Evolutionary conservation across 306 rosid species (phyloP).

Genomic region (Quercus berberidifolia): DNA sequence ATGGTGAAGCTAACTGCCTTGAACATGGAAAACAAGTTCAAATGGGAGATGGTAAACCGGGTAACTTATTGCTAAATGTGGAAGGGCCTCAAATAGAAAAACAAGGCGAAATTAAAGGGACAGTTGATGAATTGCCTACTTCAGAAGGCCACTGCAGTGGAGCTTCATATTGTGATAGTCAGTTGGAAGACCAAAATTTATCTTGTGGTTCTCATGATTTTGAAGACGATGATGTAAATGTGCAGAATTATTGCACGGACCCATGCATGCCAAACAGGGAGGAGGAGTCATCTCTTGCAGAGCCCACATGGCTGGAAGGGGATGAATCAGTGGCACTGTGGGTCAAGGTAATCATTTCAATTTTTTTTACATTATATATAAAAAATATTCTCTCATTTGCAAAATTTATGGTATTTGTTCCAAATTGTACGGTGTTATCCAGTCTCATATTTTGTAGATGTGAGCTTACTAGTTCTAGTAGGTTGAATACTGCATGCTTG

Average conservation of each 20-base stretch:
- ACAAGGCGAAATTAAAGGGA: slow-evolving; percentile 34
- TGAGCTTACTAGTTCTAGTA: not conserved
- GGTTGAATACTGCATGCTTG: not conserved
- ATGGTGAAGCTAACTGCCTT: slow-evolving; percentile 42
- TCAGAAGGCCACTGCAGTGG: slow-evolving; percentile 47
- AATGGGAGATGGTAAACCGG: slow-evolving; percentile 33
- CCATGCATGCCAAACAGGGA: slow-evolving; percentile 54
- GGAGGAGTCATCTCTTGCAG: slow-evolving; percentile 62
- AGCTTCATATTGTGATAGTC: slow-evolving; percentile 48
- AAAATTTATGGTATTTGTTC: not conserved
- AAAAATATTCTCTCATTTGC: not conserved
- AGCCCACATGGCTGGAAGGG: slow-evolving; percentile 83
- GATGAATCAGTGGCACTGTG: slow-evolving; percentile 88
- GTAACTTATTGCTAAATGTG: slow-evolving; percentile 30
- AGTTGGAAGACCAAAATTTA: slow-evolving; percentile 45
- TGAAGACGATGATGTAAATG: slow-evolving; percentile 50
- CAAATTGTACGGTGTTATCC: not conserved
- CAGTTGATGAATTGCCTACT: slow-evolving; percentile 30
- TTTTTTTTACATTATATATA: not conserved
- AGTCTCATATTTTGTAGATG: not conserved
- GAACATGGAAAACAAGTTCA: slow-evolving; percentile 40
- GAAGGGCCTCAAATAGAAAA: slow-evolving; percentile 43
- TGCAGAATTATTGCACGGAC: slow-evolving; percentile 30
- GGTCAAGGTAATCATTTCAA: slow-evolving; percentile 74
- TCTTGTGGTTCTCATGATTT: slow-evolving; percentile 44